Evolutionary conservation across 495 filamentous ascomycete species (phyloP).

Genomic region (Penicillium alfredii): DNA sequence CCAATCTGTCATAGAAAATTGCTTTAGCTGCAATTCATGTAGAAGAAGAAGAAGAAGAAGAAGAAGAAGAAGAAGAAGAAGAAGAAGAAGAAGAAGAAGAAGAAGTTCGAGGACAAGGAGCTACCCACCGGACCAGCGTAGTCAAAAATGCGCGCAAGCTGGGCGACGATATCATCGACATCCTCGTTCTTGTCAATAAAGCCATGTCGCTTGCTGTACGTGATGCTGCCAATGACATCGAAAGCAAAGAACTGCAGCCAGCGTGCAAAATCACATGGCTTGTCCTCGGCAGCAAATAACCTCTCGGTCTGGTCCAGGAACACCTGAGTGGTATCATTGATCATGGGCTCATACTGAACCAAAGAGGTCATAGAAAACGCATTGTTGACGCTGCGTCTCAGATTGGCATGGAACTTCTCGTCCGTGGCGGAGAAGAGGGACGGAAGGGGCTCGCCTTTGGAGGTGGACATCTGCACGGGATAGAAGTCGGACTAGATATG

Average conservation of each 20-base stretch:
- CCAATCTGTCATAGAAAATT: conserved; percentile 23
- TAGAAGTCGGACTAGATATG: conserved; percentile 60
- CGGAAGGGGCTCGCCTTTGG: conserved; percentile 57
- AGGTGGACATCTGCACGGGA: conserved; percentile 58
- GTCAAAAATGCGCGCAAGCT: conserved; percentile 13
- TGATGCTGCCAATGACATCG: conserved; percentile 36
- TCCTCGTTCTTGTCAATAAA: conserved; percentile 36
- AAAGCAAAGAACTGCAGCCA: conserved; percentile 44
- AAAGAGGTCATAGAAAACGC: too few species aligned
- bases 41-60: too few species aligned
- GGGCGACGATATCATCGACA: conserved; percentile 29
- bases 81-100: too few species aligned
- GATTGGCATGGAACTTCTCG: conserved; percentile 19
- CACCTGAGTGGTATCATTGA: too few species aligned
- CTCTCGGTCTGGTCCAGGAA: too few species aligned
- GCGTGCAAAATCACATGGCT: conserved; percentile 31
- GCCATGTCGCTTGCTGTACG: conserved; percentile 31
- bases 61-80: too few species aligned
- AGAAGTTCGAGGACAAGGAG: too few species aligned
- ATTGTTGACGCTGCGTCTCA: too few species aligned
- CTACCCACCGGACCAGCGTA: conserved; percentile 13
- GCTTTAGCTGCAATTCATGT: not conserved
- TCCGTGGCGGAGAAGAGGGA: conserved; percentile 73
- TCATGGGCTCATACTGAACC: too few species aligned
- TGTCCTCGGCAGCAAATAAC: conserved; percentile 18